A percentile compares a stretch with the other conserved stretches of the same genome.
Evolutionary conservation across 139 green algal species (phyloP).

Genomic region (Volvox africanus): DNA sequence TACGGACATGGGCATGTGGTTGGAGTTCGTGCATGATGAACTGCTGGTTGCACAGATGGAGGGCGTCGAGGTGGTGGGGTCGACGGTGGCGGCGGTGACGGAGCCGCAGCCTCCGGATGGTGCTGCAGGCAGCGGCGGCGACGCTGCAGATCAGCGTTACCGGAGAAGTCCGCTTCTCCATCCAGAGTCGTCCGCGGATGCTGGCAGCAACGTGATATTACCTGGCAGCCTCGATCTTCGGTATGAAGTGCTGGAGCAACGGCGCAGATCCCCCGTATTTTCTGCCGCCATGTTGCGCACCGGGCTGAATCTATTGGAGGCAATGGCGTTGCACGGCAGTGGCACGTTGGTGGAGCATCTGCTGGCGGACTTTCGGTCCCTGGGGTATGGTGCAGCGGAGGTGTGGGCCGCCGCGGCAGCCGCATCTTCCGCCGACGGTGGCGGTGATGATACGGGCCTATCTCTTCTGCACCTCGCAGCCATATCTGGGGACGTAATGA

Average conservation of each 20-base stretch:
- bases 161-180: too few relatives aligned
- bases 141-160: too few relatives aligned
- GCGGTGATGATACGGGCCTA: neutral
- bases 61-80: neutral
- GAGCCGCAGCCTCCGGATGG: neutral
- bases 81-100: neutral
- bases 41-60: neutral
- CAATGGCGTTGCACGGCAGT: neutral
- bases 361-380: neutral
- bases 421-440: neutral
- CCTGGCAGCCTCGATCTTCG: constrained; percentile 15
- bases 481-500: neutral
- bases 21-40: constrained; percentile 8
- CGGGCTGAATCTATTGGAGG: constrained; percentile 6
- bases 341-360: neutral
- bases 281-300: neutral
- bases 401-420: neutral
- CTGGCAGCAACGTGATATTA: neutral
- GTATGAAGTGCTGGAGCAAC: neutral
- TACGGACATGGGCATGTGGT: constrained; percentile 2
- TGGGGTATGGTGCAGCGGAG: constrained; percentile 23
- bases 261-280: neutral
- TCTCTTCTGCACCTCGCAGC: constrained; percentile 19
- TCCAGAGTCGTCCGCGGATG: too few relatives aligned
- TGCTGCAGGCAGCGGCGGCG: neutral